These are phyloP conservation scores for Azolla pinnata DNA, from an alignment of 75 land plant species.

Conservation along the genomic window DNA sequence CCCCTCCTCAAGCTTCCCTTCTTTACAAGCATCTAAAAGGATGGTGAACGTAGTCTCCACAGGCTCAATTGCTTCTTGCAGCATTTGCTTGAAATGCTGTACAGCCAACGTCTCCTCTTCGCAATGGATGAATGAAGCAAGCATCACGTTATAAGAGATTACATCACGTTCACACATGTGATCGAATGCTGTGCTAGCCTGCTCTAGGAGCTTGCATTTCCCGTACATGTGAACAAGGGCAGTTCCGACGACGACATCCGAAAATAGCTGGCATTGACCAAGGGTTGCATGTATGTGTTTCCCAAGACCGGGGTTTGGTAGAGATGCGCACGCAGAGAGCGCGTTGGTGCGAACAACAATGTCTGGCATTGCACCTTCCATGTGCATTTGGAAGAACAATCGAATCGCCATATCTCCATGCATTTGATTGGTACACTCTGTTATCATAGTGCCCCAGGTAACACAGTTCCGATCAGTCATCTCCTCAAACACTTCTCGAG, in stretches of 20 bases:
- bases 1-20: too few species aligned
- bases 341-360: not conserved
- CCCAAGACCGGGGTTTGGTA: slow-evolving; percentile 12
- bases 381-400: slow-evolving; percentile 4
- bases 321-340: not conserved
- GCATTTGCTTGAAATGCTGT: slow-evolving; percentile 37
- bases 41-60: too few species aligned
- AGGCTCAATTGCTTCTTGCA: too few species aligned
- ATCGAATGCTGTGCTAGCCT: slow-evolving; percentile 6
- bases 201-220: slow-evolving; percentile 21
- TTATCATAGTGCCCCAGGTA: not conserved
- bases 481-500: slow-evolving; percentile 28
- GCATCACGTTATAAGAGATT: slow-evolving; percentile 36
- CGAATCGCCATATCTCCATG: not conserved
- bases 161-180: slow-evolving; percentile 27
- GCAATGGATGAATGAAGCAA: slow-evolving; percentile 13
- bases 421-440: not conserved
- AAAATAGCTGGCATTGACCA: slow-evolving; percentile 9
- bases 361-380: slow-evolving; percentile 1
- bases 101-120: too few species aligned
- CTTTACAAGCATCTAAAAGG: too few species aligned
- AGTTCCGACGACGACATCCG: slow-evolving; percentile 26
- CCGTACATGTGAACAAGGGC: slow-evolving; percentile 46
- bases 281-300: slow-evolving; percentile 42
- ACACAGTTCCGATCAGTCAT: slow-evolving; percentile 23